phyloP scores from a whole-genome alignment of 257 asterid species.

The Solanum peruvianum region DNA sequence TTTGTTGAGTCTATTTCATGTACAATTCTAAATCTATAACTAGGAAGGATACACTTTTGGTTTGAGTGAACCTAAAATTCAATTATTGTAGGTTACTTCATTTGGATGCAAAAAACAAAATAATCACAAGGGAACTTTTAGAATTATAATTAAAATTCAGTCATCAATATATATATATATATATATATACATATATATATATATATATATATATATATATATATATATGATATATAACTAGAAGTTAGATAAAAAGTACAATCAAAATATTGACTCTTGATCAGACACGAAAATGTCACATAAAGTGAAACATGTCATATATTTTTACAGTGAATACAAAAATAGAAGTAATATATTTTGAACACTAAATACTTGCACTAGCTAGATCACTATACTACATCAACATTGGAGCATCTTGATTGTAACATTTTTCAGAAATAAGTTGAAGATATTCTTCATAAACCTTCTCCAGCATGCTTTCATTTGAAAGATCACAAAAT shows the following conservation, averaged over 20 bases:
- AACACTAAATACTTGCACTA: not conserved
- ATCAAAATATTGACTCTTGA: not conserved
- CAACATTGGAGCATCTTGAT: not conserved
- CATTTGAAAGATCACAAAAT: not conserved
- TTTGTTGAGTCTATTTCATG: not conserved
- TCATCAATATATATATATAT: too few relatives aligned
- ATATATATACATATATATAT: too few relatives aligned
- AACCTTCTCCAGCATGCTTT: not conserved
- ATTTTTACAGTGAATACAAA: not conserved
- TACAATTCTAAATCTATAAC: not conserved
- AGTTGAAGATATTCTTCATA: slow-evolving; percentile 19
- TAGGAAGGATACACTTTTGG: not conserved
- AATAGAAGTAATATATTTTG: not conserved
- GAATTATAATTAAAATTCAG: too few relatives aligned
- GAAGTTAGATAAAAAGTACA: not conserved
- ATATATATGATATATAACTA: not conserved
- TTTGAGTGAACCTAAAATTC: not conserved
- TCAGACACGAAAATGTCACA: not conserved
- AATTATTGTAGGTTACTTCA: not conserved
- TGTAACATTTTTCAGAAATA: not conserved
- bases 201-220: too few relatives aligned
- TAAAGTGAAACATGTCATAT: not conserved
- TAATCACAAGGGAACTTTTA: not conserved
- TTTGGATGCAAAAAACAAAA: not conserved
- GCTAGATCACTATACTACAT: not conserved